Evolutionary conservation across 2,329 filamentous ascomycete species (phyloP), one percentile per base, ranked within the genome.

Genomic region (Cordyceps militaris): DNA sequence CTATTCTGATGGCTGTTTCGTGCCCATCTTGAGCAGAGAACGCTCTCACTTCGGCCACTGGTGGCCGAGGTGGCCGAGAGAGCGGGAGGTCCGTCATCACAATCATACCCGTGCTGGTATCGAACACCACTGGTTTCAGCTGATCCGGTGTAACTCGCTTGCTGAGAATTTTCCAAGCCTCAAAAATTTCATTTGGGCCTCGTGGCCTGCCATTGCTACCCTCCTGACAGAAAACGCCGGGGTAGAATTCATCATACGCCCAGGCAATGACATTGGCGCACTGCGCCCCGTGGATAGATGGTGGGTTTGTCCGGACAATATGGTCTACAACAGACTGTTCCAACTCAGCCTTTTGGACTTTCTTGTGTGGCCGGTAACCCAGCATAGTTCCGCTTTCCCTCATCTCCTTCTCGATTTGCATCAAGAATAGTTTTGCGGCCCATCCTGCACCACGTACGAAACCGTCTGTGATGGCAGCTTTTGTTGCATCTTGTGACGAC

Each of bases 161-260:
- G 3, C n/a, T 8, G 21, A 57, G 46, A 19, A 5, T 36, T 26
- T 36, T 28, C 55, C 55, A 57, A 5, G 36, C 38, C 3, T 51
- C 19, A n/a, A 51, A n/a, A 0, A 57, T 51, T 7, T 57, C 46
- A 5, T 44, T 23, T 4, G 36, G 46, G 13, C 43, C 32, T n/a
- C 50, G 44, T 38, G 36, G 36, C 38, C n/a, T 43, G 21, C 55
- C 55, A n/a, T 51, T 32, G 24, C 14, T 36, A 16, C 47, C 47
- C 21, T 57, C 55, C 23, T 51, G 47, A 6, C 28, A 24, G 38
- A 58, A 58, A 24, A 58, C 49, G n/a, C 49, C 57, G 4, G 57
- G 57, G 23, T 58, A 58, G 36, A 52, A 54, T 38, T 54, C 43
- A 30, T 53, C 57, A 49, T 53, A 54, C 8, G 43, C 28, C 57